A percentile compares a stretch with the other conserved stretches of the same genome.
These are phyloP conservation scores for Rheum nobile DNA, from an alignment of 148 eudicot species.

Conservation along the genomic window DNA sequence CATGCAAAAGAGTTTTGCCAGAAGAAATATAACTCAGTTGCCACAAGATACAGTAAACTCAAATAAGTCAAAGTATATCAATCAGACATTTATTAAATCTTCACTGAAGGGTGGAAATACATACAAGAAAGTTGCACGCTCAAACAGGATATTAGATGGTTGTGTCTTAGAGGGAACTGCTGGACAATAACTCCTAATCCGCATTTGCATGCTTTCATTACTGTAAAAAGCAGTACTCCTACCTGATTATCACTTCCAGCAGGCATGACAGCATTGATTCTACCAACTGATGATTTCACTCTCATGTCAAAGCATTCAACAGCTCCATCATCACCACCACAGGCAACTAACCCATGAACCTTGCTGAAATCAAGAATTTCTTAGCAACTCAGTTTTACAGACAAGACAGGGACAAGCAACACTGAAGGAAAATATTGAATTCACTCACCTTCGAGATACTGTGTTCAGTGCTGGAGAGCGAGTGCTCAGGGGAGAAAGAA, in stretches of 20 bases:
- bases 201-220: background rate
- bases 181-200: background rate
- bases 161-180: background rate
- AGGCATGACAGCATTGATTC: constrained; percentile 58
- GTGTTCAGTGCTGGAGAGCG: constrained; percentile 86
- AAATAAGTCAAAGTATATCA: background rate
- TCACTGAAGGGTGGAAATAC: too few relatives aligned
- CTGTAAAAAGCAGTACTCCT: background rate
- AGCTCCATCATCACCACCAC: constrained; percentile 97
- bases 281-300: constrained; percentile 64
- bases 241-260: constrained; percentile 63
- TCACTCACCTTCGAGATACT: constrained; percentile 72
- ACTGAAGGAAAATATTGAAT: background rate
- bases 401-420: background rate
- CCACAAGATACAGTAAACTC: background rate
- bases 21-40: background rate
- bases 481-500: constrained; percentile 71
- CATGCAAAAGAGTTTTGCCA: background rate
- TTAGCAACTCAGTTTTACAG: background rate
- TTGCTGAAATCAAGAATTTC: constrained; percentile 36
- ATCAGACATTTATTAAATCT: background rate
- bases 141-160: background rate
- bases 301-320: constrained; percentile 98
- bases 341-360: constrained; percentile 83
- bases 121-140: too few relatives aligned